A percentile compares a stretch with the other conserved stretches of the same genome.
phyloP scores from a whole-genome alignment of 306 rosid species.

The Chamaecrista fasciculata region DNA sequence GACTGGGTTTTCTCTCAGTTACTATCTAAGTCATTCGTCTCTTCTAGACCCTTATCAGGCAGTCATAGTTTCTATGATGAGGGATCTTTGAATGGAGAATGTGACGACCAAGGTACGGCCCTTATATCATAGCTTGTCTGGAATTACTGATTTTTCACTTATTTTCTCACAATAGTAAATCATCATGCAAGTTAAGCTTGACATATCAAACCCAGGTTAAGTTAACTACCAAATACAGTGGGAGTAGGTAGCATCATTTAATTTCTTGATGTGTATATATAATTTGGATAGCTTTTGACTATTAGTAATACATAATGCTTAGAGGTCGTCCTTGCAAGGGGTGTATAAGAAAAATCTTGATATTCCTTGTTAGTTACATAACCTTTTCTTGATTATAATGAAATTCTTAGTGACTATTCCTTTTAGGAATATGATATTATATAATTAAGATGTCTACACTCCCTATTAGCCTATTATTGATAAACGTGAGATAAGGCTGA shows the following conservation, averaged over 20 bases:
- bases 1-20: conserved; percentile 87
- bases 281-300: not conserved
- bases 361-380: not conserved
- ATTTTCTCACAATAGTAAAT: not conserved
- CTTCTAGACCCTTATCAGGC: conserved; percentile 58
- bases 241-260: not conserved
- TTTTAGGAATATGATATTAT: not conserved
- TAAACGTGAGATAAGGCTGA: conserved; percentile 22
- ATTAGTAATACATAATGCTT: conserved; percentile 3
- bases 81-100: conserved; percentile 37
- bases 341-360: not conserved
- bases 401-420: conserved; percentile 2
- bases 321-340: not conserved
- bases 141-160: conserved; percentile 7
- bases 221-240: not conserved
- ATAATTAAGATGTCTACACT: not conserved
- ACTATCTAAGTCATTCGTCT: conserved; percentile 67
- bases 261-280: not conserved
- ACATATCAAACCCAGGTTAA: not conserved
- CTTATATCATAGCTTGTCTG: not conserved
- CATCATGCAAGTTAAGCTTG: not conserved
- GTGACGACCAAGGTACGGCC: conserved; percentile 64
- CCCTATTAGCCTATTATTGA: conserved; percentile 1
- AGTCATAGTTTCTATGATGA: conserved; percentile 48
- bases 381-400: not conserved